Evolutionary conservation across 805 yeast species (phyloP), one percentile per base, ranked within the genome.

Genomic region (Hemisphaericaspora nanyangensis): DNA sequence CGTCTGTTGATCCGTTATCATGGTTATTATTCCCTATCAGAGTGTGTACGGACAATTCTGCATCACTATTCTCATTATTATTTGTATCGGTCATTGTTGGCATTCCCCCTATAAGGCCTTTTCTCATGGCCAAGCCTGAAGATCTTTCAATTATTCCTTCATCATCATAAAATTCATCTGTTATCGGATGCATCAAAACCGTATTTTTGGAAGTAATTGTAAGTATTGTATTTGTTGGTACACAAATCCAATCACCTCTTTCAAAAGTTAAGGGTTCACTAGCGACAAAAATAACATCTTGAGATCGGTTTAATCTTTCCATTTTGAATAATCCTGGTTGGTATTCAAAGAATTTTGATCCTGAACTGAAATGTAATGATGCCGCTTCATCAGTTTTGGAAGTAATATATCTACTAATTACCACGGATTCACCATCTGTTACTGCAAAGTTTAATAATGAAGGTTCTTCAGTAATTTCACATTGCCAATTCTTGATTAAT

Each of bases 181-280:
- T 67, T 30, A 93, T 85, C 2, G 99, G 99, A 57, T 90, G 95
- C 65, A 93, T 65, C 34, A 93, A 67, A 3, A 93, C 93, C 1
- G 95, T 87, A 58, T 90, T 95, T 40, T 60, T 61, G 40, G 79
- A 81, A 47, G 79, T 81, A 43, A 93, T 80, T 0, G 96, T 85
- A 12, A 93, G 60, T 1, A 83, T 68, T 3, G 97, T 85, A 58
- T 93, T 93, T 1, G 98, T 85, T 2, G 98, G 98, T 1, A 93
- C 95, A 3, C 96, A 82, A 37, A 91, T 85, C 99, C 99, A 93
- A 62, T 93, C 99, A 29, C 90, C 91, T 40, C 99, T 69, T 64
- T 93, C 98, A 60, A 93, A 93, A 0, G 99, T 93, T 41, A 93
- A 70, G 0, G 99, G 99, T 56, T 93, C 99, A 13, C 95, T 84